Base-by-base conservation (phyloP, 345 rosid genomes). In the Raphanus raphanistrum region DNA sequence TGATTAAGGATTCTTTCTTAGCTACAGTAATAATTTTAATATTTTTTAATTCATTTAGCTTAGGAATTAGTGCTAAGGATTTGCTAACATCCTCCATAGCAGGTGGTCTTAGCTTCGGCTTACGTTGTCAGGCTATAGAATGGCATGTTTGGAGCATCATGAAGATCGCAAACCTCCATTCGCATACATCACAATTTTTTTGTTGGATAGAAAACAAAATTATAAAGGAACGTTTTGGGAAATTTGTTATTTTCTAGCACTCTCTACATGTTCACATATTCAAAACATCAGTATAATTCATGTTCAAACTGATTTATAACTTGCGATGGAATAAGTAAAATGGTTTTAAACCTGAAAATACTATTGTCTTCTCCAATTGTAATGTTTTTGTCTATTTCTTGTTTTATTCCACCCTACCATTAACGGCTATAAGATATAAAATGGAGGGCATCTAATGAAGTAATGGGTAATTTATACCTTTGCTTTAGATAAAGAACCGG, bases 401-500 rank as follows among this genome's bases (percentile, higher is more conserved):
- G 21, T 16, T 13, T 35, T 35, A 35, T 35, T 2, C 12, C 48
- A 32, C 35, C 10, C 8, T 7, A 35, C 38, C 38, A 35, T 35
- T 35, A 7, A 35, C 38, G 38, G 38, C 38, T 6, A 7, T 35
- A 35, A 35, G 8, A 35, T 7, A 7, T 8, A 35, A 35, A 35
- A 21, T 21, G 8, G 9, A 35, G 8, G 38, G 7, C 38, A 66
- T 36, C 69, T 78, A 45, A 66, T 72, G 77, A 78, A 7, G 38
- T 48, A 67, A 67, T 59, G 77, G 68, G 74, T 67, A 60, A 41
- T 45, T 28, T 73, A 60, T 28, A 29, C 77, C 52, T 79, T 79
- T 73, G 78, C 82, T 78, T 78, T 78, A 66, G 72, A 21, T 72
- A 72, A 78, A 78, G 77, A 79, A 62, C 33, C 64, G 43, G 48